A percentile compares a stretch with the other conserved stretches of the same genome.
Conservation (phyloP, 2,329 filamentous ascomycete genomes). For the Nannizziopsis arthrosporioides region DNA sequence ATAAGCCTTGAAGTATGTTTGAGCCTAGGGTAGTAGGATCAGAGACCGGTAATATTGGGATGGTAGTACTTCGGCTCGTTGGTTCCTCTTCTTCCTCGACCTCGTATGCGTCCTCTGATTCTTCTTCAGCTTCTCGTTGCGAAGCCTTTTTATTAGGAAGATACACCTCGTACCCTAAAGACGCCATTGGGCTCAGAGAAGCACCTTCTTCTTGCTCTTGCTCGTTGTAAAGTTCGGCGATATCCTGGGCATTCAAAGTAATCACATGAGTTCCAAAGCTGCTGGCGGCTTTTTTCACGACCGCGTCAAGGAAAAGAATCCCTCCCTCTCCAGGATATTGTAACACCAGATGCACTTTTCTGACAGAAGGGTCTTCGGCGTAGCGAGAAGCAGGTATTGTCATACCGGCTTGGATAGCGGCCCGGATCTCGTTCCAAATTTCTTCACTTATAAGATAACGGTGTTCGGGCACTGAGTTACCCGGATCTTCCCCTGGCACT, state of each 20-base stretch:
- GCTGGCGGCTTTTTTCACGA: slow-evolving; percentile 53
- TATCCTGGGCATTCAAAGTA: slow-evolving; percentile 37
- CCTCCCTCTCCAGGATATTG: slow-evolving; percentile 48
- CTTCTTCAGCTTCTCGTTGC: slow-evolving; percentile 34
- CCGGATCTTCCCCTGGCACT: slow-evolving; percentile 14
- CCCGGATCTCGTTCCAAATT: slow-evolving; percentile 40
- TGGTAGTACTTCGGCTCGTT: neutral
- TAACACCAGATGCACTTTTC: slow-evolving; percentile 47
- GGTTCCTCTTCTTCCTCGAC: slow-evolving; percentile 25
- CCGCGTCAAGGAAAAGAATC: slow-evolving; percentile 43
- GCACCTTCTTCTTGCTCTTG: slow-evolving; percentile 29
- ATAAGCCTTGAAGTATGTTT: slow-evolving; percentile 13
- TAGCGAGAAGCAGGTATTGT: slow-evolving; percentile 30
- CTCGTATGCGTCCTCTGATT: slow-evolving; percentile 36
- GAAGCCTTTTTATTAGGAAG: slow-evolving; percentile 23
- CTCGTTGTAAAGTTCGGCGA: slow-evolving; percentile 33
- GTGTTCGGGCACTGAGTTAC: slow-evolving; percentile 5
- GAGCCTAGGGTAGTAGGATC: slow-evolving; percentile 7
- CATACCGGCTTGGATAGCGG: slow-evolving; percentile 42
- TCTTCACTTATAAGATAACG: slow-evolving; percentile 25
- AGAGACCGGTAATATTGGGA: neutral
- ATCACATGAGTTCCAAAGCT: slow-evolving; percentile 40
- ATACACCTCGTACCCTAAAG: slow-evolving; percentile 46
- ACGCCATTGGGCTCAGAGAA: slow-evolving; percentile 25
- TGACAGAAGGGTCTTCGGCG: slow-evolving; percentile 37